Evolutionary conservation across 164 flowering plant species (phyloP).

Genomic region (Dillenia turbinata): DNA sequence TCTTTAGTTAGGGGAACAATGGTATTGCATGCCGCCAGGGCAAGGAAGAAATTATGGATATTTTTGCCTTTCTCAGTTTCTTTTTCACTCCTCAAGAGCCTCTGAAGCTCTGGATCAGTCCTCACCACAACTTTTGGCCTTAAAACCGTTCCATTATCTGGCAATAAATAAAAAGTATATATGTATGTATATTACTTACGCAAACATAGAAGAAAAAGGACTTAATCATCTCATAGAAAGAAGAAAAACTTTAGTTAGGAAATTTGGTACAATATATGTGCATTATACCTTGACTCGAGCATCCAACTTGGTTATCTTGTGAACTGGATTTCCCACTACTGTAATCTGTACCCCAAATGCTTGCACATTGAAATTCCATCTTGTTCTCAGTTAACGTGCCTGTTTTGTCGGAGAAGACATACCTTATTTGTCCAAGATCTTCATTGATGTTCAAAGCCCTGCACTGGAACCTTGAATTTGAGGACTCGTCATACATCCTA

Average conservation of each 20-base stretch:
- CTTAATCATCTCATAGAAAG: neutral
- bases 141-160: constrained; percentile 61
- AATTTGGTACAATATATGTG: neutral
- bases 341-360: constrained; percentile 79
- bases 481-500: constrained; percentile 58
- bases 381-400: constrained; percentile 98
- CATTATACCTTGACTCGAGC: constrained; percentile 54
- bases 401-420: constrained; percentile 95
- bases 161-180: constrained; percentile 9
- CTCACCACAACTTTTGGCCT: constrained; percentile 84
- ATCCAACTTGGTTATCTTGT: constrained; percentile 32
- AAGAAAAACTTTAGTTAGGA: neutral
- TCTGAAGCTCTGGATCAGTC: constrained; percentile 53
- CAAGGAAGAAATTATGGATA: constrained; percentile 74
- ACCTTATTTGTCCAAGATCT: constrained; percentile 93
- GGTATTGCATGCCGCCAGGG: constrained; percentile 96
- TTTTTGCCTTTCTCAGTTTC: constrained; percentile 40
- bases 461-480: constrained; percentile 87
- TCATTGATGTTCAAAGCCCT: constrained; percentile 97
- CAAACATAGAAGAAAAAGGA: neutral
- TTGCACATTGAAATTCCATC: constrained; percentile 96
- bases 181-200: neutral
- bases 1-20: constrained; percentile 75
- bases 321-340: constrained; percentile 26
- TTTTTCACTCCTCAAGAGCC: constrained; percentile 35